phyloP scores from a whole-genome alignment of 352 stramenopile species.

The Globisporangium ultimum region DNA sequence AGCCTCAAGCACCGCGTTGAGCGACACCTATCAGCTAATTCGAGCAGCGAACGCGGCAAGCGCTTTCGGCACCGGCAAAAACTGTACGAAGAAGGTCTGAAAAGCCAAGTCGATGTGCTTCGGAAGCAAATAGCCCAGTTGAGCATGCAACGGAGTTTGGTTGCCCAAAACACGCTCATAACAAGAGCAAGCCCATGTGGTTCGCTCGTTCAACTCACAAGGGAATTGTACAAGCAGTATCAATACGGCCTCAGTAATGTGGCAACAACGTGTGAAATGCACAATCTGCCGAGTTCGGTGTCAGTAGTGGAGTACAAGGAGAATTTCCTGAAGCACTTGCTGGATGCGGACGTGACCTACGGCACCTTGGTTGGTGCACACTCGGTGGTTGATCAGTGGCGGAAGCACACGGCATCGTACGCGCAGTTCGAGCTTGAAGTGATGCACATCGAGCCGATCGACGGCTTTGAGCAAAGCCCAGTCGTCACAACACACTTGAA shows the following conservation, averaged over 20 bases:
- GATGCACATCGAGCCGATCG: not conserved
- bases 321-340: slow-evolving; percentile 9
- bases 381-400: slow-evolving; percentile 7
- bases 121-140: too few relatives aligned
- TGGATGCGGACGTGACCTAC: slow-evolving; percentile 3
- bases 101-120: too few relatives aligned
- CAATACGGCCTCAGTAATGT: not conserved
- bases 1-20: too few relatives aligned
- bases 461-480: not conserved
- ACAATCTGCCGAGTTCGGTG: not conserved
- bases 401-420: slow-evolving; percentile 11
- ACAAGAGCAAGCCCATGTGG: not conserved
- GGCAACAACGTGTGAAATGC: not conserved
- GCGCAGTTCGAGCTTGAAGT: not conserved
- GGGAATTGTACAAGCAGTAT: not conserved
- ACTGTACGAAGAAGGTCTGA: too few relatives aligned
- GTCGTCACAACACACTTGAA: slow-evolving; percentile 7
- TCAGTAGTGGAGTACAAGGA: slow-evolving; percentile 6
- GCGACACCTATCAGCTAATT: too few relatives aligned
- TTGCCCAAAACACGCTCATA: too few relatives aligned
- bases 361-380: not conserved
- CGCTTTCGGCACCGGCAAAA: too few relatives aligned
- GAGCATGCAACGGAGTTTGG: too few relatives aligned
- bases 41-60: too few relatives aligned
- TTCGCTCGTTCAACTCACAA: not conserved